phyloP scores from a whole-genome alignment of 257 asterid genomes.

The Jacaranda mimosifolia region DNA sequence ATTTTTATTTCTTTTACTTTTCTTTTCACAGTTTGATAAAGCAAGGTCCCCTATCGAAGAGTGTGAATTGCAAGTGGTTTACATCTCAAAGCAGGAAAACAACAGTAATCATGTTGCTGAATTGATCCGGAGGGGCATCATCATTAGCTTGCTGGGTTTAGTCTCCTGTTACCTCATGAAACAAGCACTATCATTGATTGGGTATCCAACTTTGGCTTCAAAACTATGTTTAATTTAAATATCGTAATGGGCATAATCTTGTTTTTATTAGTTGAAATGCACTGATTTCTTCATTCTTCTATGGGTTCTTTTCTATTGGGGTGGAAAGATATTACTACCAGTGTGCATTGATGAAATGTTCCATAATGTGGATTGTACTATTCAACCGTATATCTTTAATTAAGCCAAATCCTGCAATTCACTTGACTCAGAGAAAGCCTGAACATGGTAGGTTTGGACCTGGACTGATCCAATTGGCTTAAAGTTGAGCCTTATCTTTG shows the following conservation, averaged over 20 bases:
- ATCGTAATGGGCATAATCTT: background rate
- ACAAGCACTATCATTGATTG: conserved; percentile 36
- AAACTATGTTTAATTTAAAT: conserved; percentile 13
- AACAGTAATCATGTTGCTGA: conserved; percentile 32
- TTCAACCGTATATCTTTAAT: too few species aligned
- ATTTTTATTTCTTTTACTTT: background rate
- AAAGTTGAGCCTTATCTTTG: too few species aligned
- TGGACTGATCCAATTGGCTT: too few species aligned
- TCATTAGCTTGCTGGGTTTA: conserved; percentile 41
- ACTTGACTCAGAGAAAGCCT: too few species aligned
- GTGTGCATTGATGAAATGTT: too few species aligned
- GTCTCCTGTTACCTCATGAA: conserved; percentile 46
- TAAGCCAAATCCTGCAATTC: too few species aligned
- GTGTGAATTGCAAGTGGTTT: conserved; percentile 37
- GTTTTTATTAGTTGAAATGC: background rate
- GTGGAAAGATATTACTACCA: too few species aligned
- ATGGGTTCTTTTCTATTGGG: background rate
- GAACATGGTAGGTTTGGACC: too few species aligned
- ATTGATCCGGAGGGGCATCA: conserved; percentile 36
- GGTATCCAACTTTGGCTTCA: conserved; percentile 33
- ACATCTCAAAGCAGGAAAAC: conserved; percentile 34
- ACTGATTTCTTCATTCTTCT: background rate
- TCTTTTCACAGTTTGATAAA: conserved; percentile 33
- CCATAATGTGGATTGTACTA: too few species aligned
- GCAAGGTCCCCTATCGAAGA: conserved; percentile 31